Base-by-base conservation (phyloP, 805 yeast species). In the Candida ficus region DNA sequence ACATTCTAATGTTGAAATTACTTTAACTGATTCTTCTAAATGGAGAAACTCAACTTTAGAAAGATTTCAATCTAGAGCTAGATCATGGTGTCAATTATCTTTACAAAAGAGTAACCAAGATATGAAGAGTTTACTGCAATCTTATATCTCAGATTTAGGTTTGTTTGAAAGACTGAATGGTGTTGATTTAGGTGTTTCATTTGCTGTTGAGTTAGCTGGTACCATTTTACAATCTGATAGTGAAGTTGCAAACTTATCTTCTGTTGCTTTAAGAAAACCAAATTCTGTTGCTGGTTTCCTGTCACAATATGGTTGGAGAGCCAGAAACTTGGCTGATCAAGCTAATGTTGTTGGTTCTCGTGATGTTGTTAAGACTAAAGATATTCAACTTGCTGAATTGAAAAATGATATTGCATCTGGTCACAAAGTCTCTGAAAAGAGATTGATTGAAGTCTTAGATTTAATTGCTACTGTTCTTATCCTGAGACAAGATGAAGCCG, bases 131-230 rank as follows among this genome's bases (percentile, higher is more conserved):
- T 67, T 91, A 47, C 67, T 93, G 35, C 93, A 86, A 53, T 68
- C 83, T 0, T 93, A 91, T 54, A 76, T 89, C 4, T 71, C 87
- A 2, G 71, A 67, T 22, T 50, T 64, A 49, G 64, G 68, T 20
- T 36, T 44, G 19, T 39, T 52, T 41, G 64, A 52, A 46, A 62
- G 54, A 47, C 56, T 58, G 48, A 71, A 60, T 51, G 65, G 53
- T 52, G 73, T 85, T 31, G 81, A 84, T 42, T 80, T 74, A 53
- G 98, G 98, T 40, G 82, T 89, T 36, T 81, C 95, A 0, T 86
- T 91, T 69, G 98, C 99, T 0, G 66, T 90, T 43, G 93, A 86
- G 49, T 75, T 88, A 80, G 95, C 95, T 1, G 88, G 93, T 4
- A 60, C 75, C 5, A 73, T 87, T 11, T 63, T 80, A n/a, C 70